phyloP scores from a whole-genome alignment of 768 basidiomycete species.

The Tulasnella sp. region DNA sequence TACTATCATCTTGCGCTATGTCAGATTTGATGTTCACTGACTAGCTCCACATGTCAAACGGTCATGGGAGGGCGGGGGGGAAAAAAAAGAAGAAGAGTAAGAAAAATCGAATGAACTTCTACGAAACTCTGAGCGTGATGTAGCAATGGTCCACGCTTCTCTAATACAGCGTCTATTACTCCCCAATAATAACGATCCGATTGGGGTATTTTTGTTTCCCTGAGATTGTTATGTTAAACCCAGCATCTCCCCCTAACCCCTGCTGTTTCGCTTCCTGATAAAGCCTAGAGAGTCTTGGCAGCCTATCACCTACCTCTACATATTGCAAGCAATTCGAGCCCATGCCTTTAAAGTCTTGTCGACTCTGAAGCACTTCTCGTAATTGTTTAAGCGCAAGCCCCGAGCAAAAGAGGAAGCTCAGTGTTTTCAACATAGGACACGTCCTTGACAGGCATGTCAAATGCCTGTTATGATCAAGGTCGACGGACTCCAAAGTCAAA shows the following conservation, averaged over 20 bases:
- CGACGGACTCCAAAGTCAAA: background rate
- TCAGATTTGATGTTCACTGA: too few relatives aligned
- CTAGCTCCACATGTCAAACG: too few relatives aligned
- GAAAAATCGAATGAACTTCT: too few relatives aligned
- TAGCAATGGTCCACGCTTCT: too few relatives aligned
- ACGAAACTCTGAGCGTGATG: too few relatives aligned
- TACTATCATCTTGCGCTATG: too few relatives aligned
- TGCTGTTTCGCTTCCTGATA: background rate
- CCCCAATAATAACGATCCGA: background rate
- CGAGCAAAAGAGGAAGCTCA: background rate
- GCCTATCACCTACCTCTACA: background rate
- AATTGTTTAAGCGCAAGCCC: background rate
- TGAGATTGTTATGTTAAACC: background rate
- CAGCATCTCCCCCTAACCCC: background rate
- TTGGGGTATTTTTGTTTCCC: background rate
- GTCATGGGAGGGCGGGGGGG: too few relatives aligned
- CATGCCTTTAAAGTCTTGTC: background rate
- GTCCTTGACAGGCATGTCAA: background rate
- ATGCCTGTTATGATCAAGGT: background rate
- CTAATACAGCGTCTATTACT: background rate
- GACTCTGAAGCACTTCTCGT: background rate
- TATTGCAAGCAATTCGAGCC: background rate
- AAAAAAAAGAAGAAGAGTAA: too few relatives aligned
- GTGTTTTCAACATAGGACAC: background rate
- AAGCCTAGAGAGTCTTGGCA: background rate